phyloP scores from a whole-genome alignment of 768 basidiomycete species.

The Rhodotorula babjevae region DNA sequence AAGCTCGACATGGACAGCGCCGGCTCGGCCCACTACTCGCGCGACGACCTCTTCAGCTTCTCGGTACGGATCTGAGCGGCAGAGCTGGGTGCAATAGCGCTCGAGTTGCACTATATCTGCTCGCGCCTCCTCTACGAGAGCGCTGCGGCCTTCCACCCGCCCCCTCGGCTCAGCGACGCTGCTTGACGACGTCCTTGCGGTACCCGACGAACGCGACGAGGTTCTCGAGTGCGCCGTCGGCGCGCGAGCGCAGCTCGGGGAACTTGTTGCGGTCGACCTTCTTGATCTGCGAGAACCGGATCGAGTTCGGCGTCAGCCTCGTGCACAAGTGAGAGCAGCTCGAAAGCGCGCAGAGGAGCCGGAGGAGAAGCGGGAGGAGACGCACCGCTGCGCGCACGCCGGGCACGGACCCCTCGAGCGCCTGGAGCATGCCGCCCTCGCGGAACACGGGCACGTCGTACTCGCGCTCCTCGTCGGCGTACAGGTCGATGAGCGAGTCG shows the following conservation, averaged over 20 bases:
- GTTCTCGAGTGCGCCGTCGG: conserved; percentile 51
- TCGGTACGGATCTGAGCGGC: neutral
- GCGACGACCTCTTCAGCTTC: conserved; percentile 46
- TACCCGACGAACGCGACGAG: conserved; percentile 50
- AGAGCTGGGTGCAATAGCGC: neutral
- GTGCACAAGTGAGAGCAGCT: too few species aligned
- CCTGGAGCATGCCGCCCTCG: conserved; percentile 42
- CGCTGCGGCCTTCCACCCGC: too few species aligned
- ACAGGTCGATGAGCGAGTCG: conserved; percentile 51
- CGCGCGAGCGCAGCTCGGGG: conserved; percentile 45
- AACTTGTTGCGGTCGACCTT: conserved; percentile 49
- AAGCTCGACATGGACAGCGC: conserved; percentile 63
- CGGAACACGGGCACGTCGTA: conserved; percentile 49
- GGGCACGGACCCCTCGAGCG: conserved; percentile 43
- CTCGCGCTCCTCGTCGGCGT: conserved; percentile 49
- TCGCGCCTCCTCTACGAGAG: too few species aligned
- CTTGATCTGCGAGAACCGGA: conserved; percentile 42
- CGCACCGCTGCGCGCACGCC: conserved; percentile 47
- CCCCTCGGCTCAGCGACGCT: neutral
- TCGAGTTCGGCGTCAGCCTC: neutral
- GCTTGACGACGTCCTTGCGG: conserved; percentile 39
- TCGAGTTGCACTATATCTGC: too few species aligned
- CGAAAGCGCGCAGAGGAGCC: neutral
- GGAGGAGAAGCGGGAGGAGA: conserved; percentile 6
- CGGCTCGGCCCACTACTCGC: conserved; percentile 56